Evolutionary conservation across 2,329 filamentous ascomycete genomes (phyloP).

Genomic region (Phialocephala subalpina): DNA sequence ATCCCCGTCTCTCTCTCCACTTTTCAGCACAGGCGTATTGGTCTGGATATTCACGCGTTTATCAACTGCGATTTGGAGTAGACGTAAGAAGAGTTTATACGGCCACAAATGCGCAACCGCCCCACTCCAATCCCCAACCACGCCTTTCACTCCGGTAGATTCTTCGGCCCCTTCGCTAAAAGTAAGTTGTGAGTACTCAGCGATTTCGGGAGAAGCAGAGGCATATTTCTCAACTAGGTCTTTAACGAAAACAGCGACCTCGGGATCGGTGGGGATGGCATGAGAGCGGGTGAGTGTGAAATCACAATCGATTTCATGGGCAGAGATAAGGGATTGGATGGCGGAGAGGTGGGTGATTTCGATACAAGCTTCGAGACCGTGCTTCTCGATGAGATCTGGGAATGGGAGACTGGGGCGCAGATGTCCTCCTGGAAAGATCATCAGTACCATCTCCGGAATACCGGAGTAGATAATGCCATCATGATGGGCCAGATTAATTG

Average conservation of each 20-base stretch:
- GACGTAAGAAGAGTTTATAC: slow-evolving; percentile 64
- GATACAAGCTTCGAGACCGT: slow-evolving; percentile 45
- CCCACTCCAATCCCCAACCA: background rate
- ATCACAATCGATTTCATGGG: slow-evolving; percentile 53
- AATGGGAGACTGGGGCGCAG: slow-evolving; percentile 25
- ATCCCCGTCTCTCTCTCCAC: background rate
- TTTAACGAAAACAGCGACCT: slow-evolving; percentile 28
- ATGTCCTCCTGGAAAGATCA: background rate
- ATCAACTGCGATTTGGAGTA: slow-evolving; percentile 53
- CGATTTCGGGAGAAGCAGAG: background rate
- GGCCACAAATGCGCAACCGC: slow-evolving; percentile 53
- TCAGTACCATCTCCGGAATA: background rate
- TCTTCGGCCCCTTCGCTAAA: background rate
- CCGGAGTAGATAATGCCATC: no score
- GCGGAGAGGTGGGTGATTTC: slow-evolving; percentile 50
- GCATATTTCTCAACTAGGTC: slow-evolving; percentile 4
- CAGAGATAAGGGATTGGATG: slow-evolving; percentile 48
- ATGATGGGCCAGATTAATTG: slow-evolving; percentile 44
- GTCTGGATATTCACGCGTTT: slow-evolving; percentile 60
- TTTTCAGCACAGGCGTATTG: slow-evolving; percentile 50
- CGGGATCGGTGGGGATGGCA: background rate
- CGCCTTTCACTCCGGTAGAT: background rate
- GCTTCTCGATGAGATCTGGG: slow-evolving; percentile 38
- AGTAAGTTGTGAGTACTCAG: background rate
- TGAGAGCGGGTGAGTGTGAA: slow-evolving; percentile 37